These are phyloP conservation scores for Kluyveromyces nonfermentans DNA, from an alignment of 805 yeast genomes.

Conservation along the genomic window DNA sequence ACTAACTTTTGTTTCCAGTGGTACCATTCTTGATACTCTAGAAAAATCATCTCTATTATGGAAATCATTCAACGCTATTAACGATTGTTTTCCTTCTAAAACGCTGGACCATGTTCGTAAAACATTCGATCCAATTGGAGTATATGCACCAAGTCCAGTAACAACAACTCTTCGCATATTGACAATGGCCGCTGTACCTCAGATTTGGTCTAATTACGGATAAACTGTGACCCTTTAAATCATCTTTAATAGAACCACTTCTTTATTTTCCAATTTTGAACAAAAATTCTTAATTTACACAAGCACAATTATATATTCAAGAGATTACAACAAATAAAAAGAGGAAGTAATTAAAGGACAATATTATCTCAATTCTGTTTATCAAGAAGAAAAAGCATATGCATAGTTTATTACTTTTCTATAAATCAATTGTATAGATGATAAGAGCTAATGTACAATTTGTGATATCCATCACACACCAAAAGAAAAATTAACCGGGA, in stretches of 20 bases:
- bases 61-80: constrained; percentile 30
- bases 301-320: too few relatives aligned
- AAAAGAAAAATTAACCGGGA: neutral
- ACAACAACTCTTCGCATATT: constrained; percentile 60
- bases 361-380: too few relatives aligned
- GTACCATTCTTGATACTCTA: constrained; percentile 63
- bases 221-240: too few relatives aligned
- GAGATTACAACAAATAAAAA: too few relatives aligned
- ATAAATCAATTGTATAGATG: neutral
- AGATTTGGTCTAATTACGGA: too few relatives aligned
- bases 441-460: neutral
- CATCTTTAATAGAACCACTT: too few relatives aligned
- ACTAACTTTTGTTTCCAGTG: constrained; percentile 37
- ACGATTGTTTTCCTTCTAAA: constrained; percentile 45
- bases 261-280: too few relatives aligned
- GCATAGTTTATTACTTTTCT: neutral
- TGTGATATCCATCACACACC: too few relatives aligned
- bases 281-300: too few relatives aligned
- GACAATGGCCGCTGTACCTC: neutral
- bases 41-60: constrained; percentile 33
- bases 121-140: constrained; percentile 77
- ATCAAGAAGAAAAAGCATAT: neutral
- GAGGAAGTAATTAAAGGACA: too few relatives aligned
- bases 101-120: constrained; percentile 44
- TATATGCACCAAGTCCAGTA: constrained; percentile 81